These are phyloP conservation scores for Monilinia laxa DNA, from an alignment of 2,329 filamentous ascomycete species.

Conservation along the genomic window DNA sequence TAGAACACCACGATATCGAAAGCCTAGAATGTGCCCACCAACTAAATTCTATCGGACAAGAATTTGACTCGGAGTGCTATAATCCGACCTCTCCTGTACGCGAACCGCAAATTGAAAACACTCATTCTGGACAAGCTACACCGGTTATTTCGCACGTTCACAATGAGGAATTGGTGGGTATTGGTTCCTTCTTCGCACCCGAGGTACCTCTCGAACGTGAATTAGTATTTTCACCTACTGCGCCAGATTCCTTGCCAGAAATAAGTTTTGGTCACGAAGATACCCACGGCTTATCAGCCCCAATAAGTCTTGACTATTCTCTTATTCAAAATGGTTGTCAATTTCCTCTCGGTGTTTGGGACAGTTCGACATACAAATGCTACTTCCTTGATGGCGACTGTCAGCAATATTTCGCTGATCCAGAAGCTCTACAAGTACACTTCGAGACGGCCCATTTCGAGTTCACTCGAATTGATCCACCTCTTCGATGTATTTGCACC, in stretches of 20 bases:
- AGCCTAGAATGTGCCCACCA: slow-evolving; percentile 29
- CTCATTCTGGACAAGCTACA: slow-evolving; percentile 23
- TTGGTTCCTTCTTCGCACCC: slow-evolving; percentile 25
- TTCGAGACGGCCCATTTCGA: slow-evolving; percentile 35
- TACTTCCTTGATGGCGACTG: slow-evolving; percentile 31
- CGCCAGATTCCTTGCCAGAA: slow-evolving; percentile 11
- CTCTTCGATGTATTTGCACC: slow-evolving; percentile 31
- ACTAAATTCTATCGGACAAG: slow-evolving; percentile 14
- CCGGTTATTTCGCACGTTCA: slow-evolving; percentile 19
- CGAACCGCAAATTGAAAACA: slow-evolving; percentile 24
- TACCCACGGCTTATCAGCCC: slow-evolving; percentile 11
- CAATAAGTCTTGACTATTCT: slow-evolving; percentile 26
- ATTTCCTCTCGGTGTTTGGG: slow-evolving; percentile 31
- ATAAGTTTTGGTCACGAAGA: slow-evolving; percentile 17
- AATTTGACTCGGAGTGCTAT: neutral
- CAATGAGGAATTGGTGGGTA: slow-evolving; percentile 29
- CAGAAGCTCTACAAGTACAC: slow-evolving; percentile 32
- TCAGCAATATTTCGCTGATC: slow-evolving; percentile 25
- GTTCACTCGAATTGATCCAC: slow-evolving; percentile 34
- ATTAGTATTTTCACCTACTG: slow-evolving; percentile 23
- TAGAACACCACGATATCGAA: slow-evolving; percentile 37
- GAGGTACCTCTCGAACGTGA: slow-evolving; percentile 1
- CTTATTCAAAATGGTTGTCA: slow-evolving; percentile 30
- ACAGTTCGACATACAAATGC: slow-evolving; percentile 27
- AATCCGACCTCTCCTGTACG: slow-evolving; percentile 14